Evolutionary conservation across 805 yeast genomes (phyloP).

Genomic region (Barnettozyma sp.): DNA sequence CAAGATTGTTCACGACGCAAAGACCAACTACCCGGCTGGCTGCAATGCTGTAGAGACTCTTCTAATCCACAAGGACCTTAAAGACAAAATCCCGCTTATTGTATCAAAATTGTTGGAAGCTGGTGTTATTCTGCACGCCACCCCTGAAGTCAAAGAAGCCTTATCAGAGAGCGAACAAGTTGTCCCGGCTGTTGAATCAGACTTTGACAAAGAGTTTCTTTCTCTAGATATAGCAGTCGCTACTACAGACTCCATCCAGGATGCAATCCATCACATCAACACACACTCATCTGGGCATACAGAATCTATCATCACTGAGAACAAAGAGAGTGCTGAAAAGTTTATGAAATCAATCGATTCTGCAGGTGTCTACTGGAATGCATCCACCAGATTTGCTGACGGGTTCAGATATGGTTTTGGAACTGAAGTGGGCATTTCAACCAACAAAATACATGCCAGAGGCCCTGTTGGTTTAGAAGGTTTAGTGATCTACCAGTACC

Average conservation of each 20-base stretch:
- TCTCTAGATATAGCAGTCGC: slow-evolving; percentile 77
- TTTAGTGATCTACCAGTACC: slow-evolving; percentile 90
- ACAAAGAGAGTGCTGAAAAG: slow-evolving; percentile 59
- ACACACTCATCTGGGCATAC: slow-evolving; percentile 94
- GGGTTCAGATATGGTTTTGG: slow-evolving; percentile 99
- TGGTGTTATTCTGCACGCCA: slow-evolving; percentile 69
- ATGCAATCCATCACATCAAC: slow-evolving; percentile 84
- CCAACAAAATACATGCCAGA: slow-evolving; percentile 94
- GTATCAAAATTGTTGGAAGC: slow-evolving; percentile 45
- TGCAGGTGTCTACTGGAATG: slow-evolving; percentile 97
- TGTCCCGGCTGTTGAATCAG: slow-evolving; percentile 50
- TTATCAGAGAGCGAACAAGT: slow-evolving; percentile 25
- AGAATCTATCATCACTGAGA: slow-evolving; percentile 81
- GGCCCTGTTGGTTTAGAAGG: slow-evolving; percentile 99
- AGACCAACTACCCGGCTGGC: slow-evolving; percentile 98
- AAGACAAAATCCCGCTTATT: slow-evolving; percentile 30
- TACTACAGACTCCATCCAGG: slow-evolving; percentile 48
- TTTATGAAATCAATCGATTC: slow-evolving; percentile 87
- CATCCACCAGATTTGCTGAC: slow-evolving; percentile 95
- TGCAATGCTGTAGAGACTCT: slow-evolving; percentile 94
- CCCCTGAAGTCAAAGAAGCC: slow-evolving; percentile 37
- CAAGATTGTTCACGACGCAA: slow-evolving; percentile 73
- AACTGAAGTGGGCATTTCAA: slow-evolving; percentile 95
- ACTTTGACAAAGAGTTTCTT: slow-evolving; percentile 79
- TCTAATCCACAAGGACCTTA: slow-evolving; percentile 46